A percentile compares a stretch with the other conserved stretches of the same genome.
These are phyloP conservation scores for Talaromyces thailandensis DNA, from an alignment of 495 filamentous ascomycete genomes.

Conservation along the genomic window DNA sequence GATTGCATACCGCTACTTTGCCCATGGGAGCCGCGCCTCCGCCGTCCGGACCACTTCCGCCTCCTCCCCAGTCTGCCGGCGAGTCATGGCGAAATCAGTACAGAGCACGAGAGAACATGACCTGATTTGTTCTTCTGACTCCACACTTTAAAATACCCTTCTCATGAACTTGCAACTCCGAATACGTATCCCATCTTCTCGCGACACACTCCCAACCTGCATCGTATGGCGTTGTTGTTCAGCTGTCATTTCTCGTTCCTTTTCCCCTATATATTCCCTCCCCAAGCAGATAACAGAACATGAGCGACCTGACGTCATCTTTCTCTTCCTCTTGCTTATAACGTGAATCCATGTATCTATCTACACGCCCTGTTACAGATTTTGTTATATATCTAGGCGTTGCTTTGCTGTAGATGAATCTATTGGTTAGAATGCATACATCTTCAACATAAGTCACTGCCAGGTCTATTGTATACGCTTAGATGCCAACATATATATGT, in stretches of 20 bases:
- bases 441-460: not conserved
- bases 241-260: not conserved
- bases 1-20: constrained; percentile 27
- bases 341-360: not conserved
- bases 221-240: constrained; percentile 4
- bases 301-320: not conserved
- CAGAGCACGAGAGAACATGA: constrained; percentile 16
- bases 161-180: not conserved
- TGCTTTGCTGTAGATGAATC: not conserved
- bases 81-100: constrained; percentile 26
- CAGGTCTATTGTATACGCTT: not conserved
- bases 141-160: not conserved
- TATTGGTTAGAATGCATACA: not conserved
- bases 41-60: constrained; percentile 29
- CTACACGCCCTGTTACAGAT: not conserved
- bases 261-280: not conserved
- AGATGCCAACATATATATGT: not conserved
- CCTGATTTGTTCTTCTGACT: not conserved
- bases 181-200: constrained; percentile 27
- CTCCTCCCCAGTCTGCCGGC: constrained; percentile 26
- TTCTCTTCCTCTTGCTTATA: not conserved
- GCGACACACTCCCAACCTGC: constrained; percentile 43
- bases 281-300: not conserved
- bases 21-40: constrained; percentile 35
- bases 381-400: not conserved